Percentiles rank a stretch among this genome's conserved stretches.
Conservation (phyloP, 2,329 filamentous ascomycete genomes). For the Knufia petricola region DNA sequence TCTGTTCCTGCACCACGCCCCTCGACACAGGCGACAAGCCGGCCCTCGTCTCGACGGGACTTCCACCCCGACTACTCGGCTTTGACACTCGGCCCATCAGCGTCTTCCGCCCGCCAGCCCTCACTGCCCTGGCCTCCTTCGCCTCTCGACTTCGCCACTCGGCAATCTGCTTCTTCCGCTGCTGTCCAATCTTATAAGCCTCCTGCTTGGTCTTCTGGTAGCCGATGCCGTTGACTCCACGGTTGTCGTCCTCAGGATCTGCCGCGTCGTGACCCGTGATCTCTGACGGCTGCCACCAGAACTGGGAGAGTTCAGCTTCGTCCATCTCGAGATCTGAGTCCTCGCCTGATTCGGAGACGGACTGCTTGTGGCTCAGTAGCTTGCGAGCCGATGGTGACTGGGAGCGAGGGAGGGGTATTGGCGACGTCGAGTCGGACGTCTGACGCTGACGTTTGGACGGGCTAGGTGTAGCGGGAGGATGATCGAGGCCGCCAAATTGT, state of each 20-base stretch:
- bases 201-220: slow-evolving; percentile 53
- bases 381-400: slow-evolving; percentile 1
- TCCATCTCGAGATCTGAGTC: background rate
- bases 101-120: slow-evolving; percentile 41
- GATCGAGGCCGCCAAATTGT: background rate
- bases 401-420: background rate
- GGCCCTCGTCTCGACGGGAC: background rate
- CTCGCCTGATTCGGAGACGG: background rate
- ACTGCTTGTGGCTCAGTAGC: background rate
- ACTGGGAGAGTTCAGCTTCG: slow-evolving; percentile 22
- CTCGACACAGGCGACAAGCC: background rate
- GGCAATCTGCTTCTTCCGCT: slow-evolving; percentile 47
- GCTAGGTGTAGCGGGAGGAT: background rate
- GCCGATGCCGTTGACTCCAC: slow-evolving; percentile 55
- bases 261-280: slow-evolving; percentile 51
- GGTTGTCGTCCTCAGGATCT: slow-evolving; percentile 52
- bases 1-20: background rate
- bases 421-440: background rate
- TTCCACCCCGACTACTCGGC: background rate
- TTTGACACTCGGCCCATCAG: background rate
- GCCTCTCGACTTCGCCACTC: slow-evolving; percentile 53
- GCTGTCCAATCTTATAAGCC: slow-evolving; percentile 47
- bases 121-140: slow-evolving; percentile 47
- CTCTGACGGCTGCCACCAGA: slow-evolving; percentile 48
- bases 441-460: background rate